phyloP scores from a whole-genome alignment of 371 early-diverging fungal species.

The Mortierella sp. region DNA sequence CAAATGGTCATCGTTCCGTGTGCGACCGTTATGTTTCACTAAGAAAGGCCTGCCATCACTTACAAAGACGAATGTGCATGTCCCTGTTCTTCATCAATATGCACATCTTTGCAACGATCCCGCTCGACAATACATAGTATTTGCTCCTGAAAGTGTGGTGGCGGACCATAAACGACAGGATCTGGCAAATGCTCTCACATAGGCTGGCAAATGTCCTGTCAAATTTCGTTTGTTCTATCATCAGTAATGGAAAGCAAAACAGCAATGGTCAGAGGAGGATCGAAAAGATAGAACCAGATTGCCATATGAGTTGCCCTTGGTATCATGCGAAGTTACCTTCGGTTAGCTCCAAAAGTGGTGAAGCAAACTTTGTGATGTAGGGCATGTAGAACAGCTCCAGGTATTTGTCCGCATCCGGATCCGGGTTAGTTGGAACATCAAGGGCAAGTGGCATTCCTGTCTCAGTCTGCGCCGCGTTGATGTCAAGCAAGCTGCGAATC shows the following conservation, averaged over 20 bases:
- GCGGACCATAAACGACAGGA: conserved; percentile 77
- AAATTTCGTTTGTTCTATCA: conserved; percentile 29
- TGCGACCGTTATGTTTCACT: too few species aligned
- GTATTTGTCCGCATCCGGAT: conserved; percentile 80
- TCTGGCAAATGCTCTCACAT: conserved; percentile 77
- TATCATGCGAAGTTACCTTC: conserved; percentile 29
- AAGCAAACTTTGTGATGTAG: conserved; percentile 66
- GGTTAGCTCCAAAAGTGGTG: conserved; percentile 69
- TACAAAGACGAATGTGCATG: conserved; percentile 80
- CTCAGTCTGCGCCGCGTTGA: conserved; percentile 57
- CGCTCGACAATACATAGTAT: conserved; percentile 75
- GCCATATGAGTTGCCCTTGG: not conserved
- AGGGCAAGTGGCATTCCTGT: conserved; percentile 42
- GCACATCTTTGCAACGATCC: conserved; percentile 69
- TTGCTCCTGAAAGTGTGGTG: conserved; percentile 85
- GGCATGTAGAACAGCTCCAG: conserved; percentile 81
- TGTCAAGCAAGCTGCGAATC: conserved; percentile 80
- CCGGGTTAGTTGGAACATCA: conserved; percentile 58
- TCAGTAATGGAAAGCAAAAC: not conserved
- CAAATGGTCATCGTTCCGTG: not conserved
- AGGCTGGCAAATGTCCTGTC: conserved; percentile 54
- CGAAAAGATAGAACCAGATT: not conserved
- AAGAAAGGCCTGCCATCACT: conserved; percentile 15
- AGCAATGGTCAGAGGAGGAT: too few species aligned
- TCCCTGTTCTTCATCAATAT: conserved; percentile 78